Evolutionary conservation across 495 filamentous ascomycete species (phyloP).

Genomic region (Astrocystis sublimbata): DNA sequence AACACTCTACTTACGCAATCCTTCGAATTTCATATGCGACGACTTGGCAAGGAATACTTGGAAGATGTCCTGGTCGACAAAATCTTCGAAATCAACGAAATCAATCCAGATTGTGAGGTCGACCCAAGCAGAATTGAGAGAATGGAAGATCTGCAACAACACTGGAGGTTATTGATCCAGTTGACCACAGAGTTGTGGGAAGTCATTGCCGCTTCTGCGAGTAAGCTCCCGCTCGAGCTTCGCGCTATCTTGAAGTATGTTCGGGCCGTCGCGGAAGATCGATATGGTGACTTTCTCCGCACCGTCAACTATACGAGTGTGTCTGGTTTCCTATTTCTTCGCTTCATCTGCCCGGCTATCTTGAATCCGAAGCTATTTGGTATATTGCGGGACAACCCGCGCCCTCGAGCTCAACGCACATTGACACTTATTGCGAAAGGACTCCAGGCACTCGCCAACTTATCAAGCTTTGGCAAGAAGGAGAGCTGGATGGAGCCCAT

Average conservation of each 20-base stretch:
- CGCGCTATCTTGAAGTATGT: slow-evolving; percentile 89
- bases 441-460: slow-evolving; percentile 91
- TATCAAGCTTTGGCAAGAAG: slow-evolving; percentile 91
- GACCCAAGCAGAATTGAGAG: slow-evolving; percentile 76
- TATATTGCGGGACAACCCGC: slow-evolving; percentile 82
- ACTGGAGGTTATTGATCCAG: slow-evolving; percentile 77
- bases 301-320: slow-evolving; percentile 96
- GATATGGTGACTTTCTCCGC: slow-evolving; percentile 92
- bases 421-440: slow-evolving; percentile 93
- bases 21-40: slow-evolving; percentile 92
- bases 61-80: slow-evolving; percentile 85
- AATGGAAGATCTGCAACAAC: slow-evolving; percentile 73
- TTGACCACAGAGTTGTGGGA: slow-evolving; percentile 85
- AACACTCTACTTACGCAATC: slow-evolving; percentile 95
- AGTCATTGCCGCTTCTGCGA: slow-evolving; percentile 69
- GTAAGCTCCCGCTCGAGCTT: slow-evolving; percentile 79
- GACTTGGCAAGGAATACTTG: slow-evolving; percentile 89
- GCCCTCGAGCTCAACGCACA: slow-evolving; percentile 82
- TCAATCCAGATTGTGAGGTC: slow-evolving; percentile 91
- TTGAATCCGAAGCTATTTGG: slow-evolving; percentile 96
- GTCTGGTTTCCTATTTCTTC: slow-evolving; percentile 92
- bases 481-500: slow-evolving; percentile 99
- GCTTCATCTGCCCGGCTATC: slow-evolving; percentile 95
- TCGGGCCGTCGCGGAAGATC: slow-evolving; percentile 89
- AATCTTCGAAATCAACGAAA: slow-evolving; percentile 80